Evolutionary conservation across 73 alveolate species (phyloP).

Genomic region (Paramecium tetraurelia): DNA sequence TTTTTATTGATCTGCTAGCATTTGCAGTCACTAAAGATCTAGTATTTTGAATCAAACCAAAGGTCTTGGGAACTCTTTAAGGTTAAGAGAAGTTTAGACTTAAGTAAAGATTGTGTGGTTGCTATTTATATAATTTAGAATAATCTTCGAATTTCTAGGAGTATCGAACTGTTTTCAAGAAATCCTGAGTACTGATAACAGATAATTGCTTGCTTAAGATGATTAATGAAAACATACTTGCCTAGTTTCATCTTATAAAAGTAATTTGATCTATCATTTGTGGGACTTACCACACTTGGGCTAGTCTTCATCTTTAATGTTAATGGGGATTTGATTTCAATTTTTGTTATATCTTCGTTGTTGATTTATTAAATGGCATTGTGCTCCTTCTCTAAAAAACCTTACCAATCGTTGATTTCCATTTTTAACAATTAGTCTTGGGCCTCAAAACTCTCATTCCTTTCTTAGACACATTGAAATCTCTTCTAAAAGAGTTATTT

Average conservation of each 20-base stretch:
- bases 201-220: neutral
- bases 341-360: neutral
- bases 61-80: neutral
- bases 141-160: neutral
- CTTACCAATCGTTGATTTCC: conserved; percentile 22
- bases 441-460: neutral
- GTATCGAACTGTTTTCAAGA: neutral
- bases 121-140: neutral
- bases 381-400: neutral
- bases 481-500: neutral
- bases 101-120: neutral
- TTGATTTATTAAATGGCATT: neutral
- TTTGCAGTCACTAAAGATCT: neutral
- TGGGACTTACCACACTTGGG: neutral
- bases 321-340: neutral
- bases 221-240: neutral
- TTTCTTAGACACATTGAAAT: neutral
- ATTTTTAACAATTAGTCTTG: neutral
- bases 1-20: neutral
- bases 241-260: conserved; percentile 19
- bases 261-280: neutral
- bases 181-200: neutral
- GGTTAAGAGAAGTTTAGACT: neutral
- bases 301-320: neutral
- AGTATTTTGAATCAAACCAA: conserved; percentile 11